phyloP scores from a whole-genome alignment of 495 filamentous ascomycete genomes.

The Talaromyces proteolyticus region DNA sequence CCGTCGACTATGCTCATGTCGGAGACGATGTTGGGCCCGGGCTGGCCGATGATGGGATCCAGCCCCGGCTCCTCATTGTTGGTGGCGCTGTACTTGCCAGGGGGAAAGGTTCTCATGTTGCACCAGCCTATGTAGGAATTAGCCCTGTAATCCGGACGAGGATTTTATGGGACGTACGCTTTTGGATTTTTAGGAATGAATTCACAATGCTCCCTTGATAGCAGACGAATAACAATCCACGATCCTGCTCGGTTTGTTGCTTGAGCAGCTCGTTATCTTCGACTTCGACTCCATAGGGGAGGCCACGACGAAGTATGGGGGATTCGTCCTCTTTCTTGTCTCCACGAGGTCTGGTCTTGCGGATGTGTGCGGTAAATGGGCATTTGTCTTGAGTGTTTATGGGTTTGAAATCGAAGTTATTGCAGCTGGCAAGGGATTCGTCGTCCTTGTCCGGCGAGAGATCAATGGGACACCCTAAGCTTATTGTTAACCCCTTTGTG shows the following conservation, averaged over 20 bases:
- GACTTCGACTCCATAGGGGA: constrained; percentile 19
- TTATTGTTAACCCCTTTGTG: not conserved
- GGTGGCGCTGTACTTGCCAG: not conserved
- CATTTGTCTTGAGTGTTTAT: constrained; percentile 12
- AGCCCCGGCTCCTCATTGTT: constrained; percentile 15
- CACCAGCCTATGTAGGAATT: constrained; percentile 12
- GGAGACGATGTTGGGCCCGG: not conserved
- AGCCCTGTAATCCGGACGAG: not conserved
- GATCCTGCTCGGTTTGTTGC: constrained; percentile 14
- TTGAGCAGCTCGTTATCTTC: constrained; percentile 4
- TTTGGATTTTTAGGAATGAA: constrained; percentile 33
- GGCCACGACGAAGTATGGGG: constrained; percentile 24
- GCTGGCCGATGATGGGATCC: constrained; percentile 30
- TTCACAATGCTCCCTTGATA: constrained; percentile 33
- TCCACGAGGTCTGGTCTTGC: constrained; percentile 25
- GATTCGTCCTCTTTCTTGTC: constrained; percentile 13
- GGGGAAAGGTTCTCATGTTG: constrained; percentile 14
- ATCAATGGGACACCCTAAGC: constrained; percentile 5
- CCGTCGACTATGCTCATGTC: not conserved
- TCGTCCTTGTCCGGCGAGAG: constrained; percentile 17
- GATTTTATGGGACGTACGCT: constrained; percentile 12
- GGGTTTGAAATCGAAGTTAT: constrained; percentile 23
- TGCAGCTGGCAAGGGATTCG: constrained; percentile 14
- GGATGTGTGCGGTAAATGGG: constrained; percentile 29
- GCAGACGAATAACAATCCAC: constrained; percentile 32